These are phyloP conservation scores for Syzygium oleosum DNA, from an alignment of 345 rosid genomes.

Conservation along the genomic window DNA sequence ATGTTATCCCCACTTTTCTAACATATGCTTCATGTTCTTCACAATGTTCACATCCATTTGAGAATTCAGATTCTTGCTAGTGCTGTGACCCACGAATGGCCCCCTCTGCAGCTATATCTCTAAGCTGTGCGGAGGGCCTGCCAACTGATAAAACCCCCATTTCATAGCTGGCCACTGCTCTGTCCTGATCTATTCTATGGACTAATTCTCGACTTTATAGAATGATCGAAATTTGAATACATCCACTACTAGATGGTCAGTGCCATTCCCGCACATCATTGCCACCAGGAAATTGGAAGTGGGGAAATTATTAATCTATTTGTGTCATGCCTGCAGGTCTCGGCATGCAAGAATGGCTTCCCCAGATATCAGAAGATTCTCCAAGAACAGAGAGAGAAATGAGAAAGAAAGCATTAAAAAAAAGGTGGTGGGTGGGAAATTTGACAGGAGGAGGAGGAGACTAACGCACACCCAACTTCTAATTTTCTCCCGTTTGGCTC, in stretches of 20 bases:
- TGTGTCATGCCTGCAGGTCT: conserved; percentile 42
- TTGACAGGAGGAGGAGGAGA: background rate
- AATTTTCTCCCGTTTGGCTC: background rate
- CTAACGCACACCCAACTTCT: background rate
- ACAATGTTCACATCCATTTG: background rate
- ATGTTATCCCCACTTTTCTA: background rate
- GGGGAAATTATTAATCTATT: background rate
- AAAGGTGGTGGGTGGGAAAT: background rate
- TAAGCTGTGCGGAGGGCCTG: background rate
- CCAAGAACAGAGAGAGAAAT: conserved; percentile 48
- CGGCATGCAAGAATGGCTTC: conserved; percentile 75
- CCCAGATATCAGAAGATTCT: conserved; percentile 66
- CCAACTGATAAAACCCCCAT: background rate
- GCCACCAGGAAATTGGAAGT: background rate
- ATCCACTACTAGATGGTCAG: background rate
- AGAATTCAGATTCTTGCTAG: background rate
- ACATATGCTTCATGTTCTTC: background rate
- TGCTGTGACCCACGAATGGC: background rate
- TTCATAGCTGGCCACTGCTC: background rate
- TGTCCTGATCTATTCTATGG: background rate
- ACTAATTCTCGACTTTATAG: background rate
- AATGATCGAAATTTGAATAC: background rate
- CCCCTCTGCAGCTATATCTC: background rate
- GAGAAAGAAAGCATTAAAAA: background rate
- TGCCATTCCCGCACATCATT: background rate